phyloP scores from a whole-genome alignment of 768 basidiomycete species.

The Tricholoma furcatifolium region DNA sequence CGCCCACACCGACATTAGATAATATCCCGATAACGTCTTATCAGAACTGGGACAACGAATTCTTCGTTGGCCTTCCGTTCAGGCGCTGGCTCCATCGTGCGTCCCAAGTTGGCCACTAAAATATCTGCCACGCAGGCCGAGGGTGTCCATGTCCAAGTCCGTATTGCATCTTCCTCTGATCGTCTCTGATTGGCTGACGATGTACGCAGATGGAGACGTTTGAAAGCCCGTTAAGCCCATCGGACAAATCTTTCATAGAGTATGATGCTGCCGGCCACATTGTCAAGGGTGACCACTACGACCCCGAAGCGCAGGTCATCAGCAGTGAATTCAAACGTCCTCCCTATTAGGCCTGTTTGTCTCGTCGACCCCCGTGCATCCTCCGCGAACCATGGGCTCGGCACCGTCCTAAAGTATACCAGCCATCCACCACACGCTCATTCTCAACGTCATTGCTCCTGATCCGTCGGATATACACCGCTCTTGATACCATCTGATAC shows the following conservation, averaged over 20 bases:
- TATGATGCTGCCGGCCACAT: constrained; percentile 60
- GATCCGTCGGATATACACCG: constrained; percentile 9
- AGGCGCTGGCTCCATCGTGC: constrained; percentile 26
- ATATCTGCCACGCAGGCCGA: constrained; percentile 37
- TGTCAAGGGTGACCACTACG: constrained; percentile 44
- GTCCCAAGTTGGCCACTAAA: constrained; percentile 35
- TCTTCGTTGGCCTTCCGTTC: constrained; percentile 64
- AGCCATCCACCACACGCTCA: constrained; percentile 3
- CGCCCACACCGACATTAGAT: neutral
- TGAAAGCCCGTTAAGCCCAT: constrained; percentile 41
- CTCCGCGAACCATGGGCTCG: neutral
- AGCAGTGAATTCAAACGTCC: constrained; percentile 66
- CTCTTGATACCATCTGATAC: neutral
- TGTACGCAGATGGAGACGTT: constrained; percentile 65
- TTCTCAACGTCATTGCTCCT: neutral
- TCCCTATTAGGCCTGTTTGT: constrained; percentile 31
- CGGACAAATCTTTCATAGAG: constrained; percentile 42
- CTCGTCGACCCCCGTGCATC: neutral
- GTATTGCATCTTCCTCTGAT: neutral
- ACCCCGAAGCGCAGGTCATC: constrained; percentile 59
- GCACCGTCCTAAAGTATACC: neutral
- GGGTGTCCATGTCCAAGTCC: constrained; percentile 62
- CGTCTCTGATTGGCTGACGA: neutral
- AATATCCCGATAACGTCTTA: neutral
- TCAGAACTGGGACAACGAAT: constrained; percentile 40